phyloP scores from a whole-genome alignment of 805 yeast genomes.

The Schwanniomyces occidentalis region DNA sequence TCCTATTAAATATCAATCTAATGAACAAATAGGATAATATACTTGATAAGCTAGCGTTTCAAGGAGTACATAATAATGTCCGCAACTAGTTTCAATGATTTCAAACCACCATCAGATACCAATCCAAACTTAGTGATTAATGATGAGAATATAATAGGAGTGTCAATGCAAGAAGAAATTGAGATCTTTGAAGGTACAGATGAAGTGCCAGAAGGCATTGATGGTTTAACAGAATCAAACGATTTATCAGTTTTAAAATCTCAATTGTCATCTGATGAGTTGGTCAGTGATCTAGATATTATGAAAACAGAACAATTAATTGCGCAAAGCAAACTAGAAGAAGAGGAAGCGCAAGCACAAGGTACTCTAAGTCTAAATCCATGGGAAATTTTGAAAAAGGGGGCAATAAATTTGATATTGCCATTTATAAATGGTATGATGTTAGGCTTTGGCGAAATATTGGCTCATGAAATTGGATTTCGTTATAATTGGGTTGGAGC shows the following conservation, averaged over 20 bases:
- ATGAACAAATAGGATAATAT: too few species aligned
- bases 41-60: too few species aligned
- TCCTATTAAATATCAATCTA: too few species aligned
- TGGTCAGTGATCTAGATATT: constrained; percentile 29
- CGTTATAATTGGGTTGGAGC: constrained; percentile 75
- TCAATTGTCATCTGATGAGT: constrained; percentile 32
- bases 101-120: too few species aligned
- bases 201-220: background rate
- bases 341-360: constrained; percentile 10
- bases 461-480: constrained; percentile 91
- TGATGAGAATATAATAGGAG: too few species aligned
- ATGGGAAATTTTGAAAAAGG: constrained; percentile 44
- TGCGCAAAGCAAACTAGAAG: constrained; percentile 18
- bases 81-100: too few species aligned
- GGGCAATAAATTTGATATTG: constrained; percentile 72
- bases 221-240: constrained; percentile 13
- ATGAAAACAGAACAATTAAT: constrained; percentile 25
- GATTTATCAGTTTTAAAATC: constrained; percentile 21
- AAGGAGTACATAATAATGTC: too few species aligned
- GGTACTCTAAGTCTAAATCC: constrained; percentile 15
- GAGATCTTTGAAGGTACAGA: too few species aligned
- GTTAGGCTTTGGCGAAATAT: constrained; percentile 94
- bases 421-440: constrained; percentile 93
- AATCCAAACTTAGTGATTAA: too few species aligned
- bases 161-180: too few species aligned